Evolutionary conservation across 441 rosid genomes (phyloP).

Genomic region (Jatropha multifida): DNA sequence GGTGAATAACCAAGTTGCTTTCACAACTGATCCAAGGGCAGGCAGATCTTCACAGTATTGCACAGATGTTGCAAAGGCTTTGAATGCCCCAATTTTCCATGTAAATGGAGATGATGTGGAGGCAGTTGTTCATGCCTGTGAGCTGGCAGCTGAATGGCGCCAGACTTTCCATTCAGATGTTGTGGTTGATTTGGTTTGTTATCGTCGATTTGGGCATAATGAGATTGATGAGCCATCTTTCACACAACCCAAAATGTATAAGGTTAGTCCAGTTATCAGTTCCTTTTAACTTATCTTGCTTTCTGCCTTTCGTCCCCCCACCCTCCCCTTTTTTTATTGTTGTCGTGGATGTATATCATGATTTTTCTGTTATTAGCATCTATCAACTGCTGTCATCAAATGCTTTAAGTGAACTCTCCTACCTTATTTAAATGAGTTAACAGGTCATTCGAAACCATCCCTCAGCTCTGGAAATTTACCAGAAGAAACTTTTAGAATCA

Average conservation of each 20-base stretch:
- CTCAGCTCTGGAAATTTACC: constrained; percentile 80
- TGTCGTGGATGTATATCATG: neutral
- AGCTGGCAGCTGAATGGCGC: constrained; percentile 99
- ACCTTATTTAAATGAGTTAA: constrained; percentile 22
- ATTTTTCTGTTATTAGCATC: neutral
- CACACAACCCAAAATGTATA: constrained; percentile 95
- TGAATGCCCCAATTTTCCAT: constrained; percentile 92
- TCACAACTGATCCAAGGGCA: constrained; percentile 92
- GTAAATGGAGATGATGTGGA: constrained; percentile 96
- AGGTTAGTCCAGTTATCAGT: constrained; percentile 43
- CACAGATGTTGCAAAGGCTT: constrained; percentile 97
- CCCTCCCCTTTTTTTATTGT: neutral
- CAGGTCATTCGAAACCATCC: constrained; percentile 88
- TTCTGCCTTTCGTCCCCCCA: neutral
- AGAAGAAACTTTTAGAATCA: constrained; percentile 65
- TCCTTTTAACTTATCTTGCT: neutral
- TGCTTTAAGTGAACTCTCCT: constrained; percentile 9
- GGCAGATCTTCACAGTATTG: constrained; percentile 97
- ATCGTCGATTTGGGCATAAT: constrained; percentile 90
- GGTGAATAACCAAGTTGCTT: constrained; percentile 97
- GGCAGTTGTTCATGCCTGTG: constrained; percentile 92
- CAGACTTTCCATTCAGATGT: constrained; percentile 94
- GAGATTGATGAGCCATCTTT: constrained; percentile 96
- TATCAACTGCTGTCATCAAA: constrained; percentile 4
- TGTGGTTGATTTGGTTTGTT: constrained; percentile 92